Evolutionary conservation across 495 filamentous ascomycete species (phyloP), one percentile per base, ranked within the genome.

Genomic region (Annulohypoxylon bovei): DNA sequence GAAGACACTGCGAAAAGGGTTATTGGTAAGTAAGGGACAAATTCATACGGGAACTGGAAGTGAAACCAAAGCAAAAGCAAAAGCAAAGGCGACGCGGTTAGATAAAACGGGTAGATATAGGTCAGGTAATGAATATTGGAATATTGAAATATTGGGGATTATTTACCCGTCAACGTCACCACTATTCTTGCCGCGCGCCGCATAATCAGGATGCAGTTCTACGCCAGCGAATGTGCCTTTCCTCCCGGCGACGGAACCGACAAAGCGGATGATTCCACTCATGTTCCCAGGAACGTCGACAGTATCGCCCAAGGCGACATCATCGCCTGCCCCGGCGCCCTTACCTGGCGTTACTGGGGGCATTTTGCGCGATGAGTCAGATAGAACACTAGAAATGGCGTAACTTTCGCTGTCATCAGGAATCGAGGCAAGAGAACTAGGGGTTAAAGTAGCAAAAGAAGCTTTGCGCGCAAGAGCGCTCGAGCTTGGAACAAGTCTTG

Each of bases 201-300:
- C 90, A 77, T 88, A 93, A 68, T 96, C 92, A 56, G 86, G 81
- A 70, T 91, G 89, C 66, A 99, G 82, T 78, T 99, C 96, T 46
- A 99, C 93, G n/a, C 95, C 95, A 25, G 91, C 94, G 83, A 98
- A 99, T 11, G 87, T 86, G 39, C 95, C 95, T 54, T 91, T 92
- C 83, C 97, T 97, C 60, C 94, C 95, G 52, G 89, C 87, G 32
- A 99, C 94, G 37, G 82, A 81, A 4, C 95, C 95, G 65, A 99
- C 83, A 76, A 95, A 99, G 78, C 91, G 93, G 60, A 99, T 88
- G 23, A 88, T 91, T 23, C 95, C 95, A 70, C 90, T 82, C 95
- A 99, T 98, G 72, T 90, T 93, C 8, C 95, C 96, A 5, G 95
- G 95, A 55, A 98, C 95, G 65, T 98, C 94, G 56, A 99, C 95